Evolutionary conservation across 1,284 basidiomycete genomes (phyloP).

Genomic region (Coriolopsis trogii): DNA sequence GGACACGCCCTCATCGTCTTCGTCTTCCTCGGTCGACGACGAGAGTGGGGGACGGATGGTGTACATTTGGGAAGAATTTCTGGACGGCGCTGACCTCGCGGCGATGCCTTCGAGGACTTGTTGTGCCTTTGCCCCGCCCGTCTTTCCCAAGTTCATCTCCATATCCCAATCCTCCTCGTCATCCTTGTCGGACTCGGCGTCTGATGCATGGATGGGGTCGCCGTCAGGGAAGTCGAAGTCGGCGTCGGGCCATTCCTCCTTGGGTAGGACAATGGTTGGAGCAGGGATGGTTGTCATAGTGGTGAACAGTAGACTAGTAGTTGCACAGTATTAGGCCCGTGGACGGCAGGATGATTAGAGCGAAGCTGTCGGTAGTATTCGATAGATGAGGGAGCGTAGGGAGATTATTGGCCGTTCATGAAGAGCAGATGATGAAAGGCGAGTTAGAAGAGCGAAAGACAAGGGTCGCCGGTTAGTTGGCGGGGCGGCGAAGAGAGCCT

Average conservation of each 20-base stretch:
- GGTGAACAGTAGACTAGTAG: slow-evolving; percentile 16
- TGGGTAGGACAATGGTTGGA: slow-evolving; percentile 51
- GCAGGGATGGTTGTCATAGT: slow-evolving; percentile 63
- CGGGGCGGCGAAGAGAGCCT: slow-evolving; percentile 8
- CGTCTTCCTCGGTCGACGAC: slow-evolving; percentile 53
- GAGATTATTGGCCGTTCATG: slow-evolving; percentile 30
- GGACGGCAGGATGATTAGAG: slow-evolving; percentile 25
- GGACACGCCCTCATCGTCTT: slow-evolving; percentile 77
- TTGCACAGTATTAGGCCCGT: slow-evolving; percentile 26
- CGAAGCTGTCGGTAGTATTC: slow-evolving; percentile 22
- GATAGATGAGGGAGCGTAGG: slow-evolving; percentile 23
- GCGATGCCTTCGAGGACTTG: slow-evolving; percentile 41
- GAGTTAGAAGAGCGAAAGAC: slow-evolving; percentile 17
- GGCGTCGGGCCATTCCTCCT: slow-evolving; percentile 82
- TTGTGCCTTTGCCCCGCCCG: slow-evolving; percentile 54
- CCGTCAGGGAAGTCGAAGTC: slow-evolving; percentile 83
- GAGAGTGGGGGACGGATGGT: slow-evolving; percentile 65
- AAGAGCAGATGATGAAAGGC: slow-evolving; percentile 9
- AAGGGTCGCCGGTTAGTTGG: slow-evolving; percentile 14
- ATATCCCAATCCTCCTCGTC: slow-evolving; percentile 73
- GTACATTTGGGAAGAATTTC: slow-evolving; percentile 46
- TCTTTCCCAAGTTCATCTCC: slow-evolving; percentile 68
- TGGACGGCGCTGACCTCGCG: slow-evolving; percentile 32
- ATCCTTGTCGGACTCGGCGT: slow-evolving; percentile 62
- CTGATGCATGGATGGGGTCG: slow-evolving; percentile 59